Base-by-base conservation (phyloP, 2,329 filamentous ascomycete genomes). In the Aspergillus pseudoviridinutans region DNA sequence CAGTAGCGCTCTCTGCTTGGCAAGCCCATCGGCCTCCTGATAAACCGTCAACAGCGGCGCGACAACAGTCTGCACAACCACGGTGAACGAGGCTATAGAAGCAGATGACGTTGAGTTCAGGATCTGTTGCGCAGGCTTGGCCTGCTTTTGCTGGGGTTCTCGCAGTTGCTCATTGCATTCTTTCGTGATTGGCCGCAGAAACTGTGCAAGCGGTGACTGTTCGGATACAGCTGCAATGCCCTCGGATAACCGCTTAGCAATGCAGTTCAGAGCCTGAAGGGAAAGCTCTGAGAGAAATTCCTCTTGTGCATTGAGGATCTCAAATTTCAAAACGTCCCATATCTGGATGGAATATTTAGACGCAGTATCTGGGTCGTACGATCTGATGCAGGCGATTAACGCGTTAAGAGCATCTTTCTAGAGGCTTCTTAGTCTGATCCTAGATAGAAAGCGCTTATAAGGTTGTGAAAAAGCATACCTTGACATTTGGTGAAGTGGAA, bases 241-340 rank as follows among this genome's bases (percentile, higher is more conserved):
- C 50, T 74, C 72, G 1, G 84, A 83, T 7, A 89, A 74, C 24
- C 82, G 79, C 53, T 74, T 75, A 17, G 84, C 81, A 56, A 88
- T 84, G 22, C 78, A 74, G 54, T 80, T 78, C 8, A 88, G 70
- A 2, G 79, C 81, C 24, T 77, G 73, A 17, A 88, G 71, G 6
- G 86, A 83, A 64, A 84, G 81, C 51, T 85, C 77, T 0, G 84
- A 84, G 8, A 89, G 73, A 52, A 87, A 83, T 55, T 88, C 84
- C 64, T 89, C 86, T 68, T 87, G 84, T 0, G 84, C 81, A 61
- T 86, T 87, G 14, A 89, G 75, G 10, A 89, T 82, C 65, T 89
- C 86, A 63, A 87, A 89, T 68, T 88, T 89, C 53, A 89, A 69
- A 8, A 85, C 81, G 63, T 88, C 85, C 86, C 86, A 89, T 2